phyloP scores from a whole-genome alignment of 2,329 filamentous ascomycete species.

The Aspergillus sp. region DNA sequence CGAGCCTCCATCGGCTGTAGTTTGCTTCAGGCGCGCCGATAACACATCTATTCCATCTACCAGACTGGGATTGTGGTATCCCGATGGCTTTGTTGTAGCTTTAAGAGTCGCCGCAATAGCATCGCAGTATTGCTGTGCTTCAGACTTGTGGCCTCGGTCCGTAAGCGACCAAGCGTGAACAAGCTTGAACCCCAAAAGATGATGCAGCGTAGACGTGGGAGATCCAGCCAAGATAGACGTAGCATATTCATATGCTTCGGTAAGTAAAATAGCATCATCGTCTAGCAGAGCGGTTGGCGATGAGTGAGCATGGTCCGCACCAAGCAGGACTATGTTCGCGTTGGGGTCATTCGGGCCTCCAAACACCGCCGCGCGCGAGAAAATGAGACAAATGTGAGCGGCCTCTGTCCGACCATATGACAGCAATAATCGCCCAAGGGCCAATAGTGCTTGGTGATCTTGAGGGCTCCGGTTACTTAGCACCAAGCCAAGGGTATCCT shows the following conservation, averaged over 20 bases:
- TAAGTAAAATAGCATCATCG: constrained; percentile 85
- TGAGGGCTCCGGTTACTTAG: constrained; percentile 82
- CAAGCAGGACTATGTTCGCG: constrained; percentile 77
- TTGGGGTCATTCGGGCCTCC: constrained; percentile 80
- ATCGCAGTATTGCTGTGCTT: constrained; percentile 91
- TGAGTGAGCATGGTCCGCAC: constrained; percentile 74
- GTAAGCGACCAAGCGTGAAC: constrained; percentile 82
- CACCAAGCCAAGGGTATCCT: constrained; percentile 81
- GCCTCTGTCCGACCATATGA: constrained; percentile 88
- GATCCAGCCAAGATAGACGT: constrained; percentile 67
- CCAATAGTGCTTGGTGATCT: constrained; percentile 73
- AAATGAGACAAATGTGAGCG: constrained; percentile 90
- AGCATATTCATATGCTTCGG: constrained; percentile 92
- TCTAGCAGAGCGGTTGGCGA: constrained; percentile 74
- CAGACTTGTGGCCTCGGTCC: constrained; percentile 76
- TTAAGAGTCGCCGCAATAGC: constrained; percentile 73
- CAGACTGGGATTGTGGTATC: constrained; percentile 78
- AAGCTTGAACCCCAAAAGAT: constrained; percentile 88
- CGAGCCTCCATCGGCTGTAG: constrained; percentile 76
- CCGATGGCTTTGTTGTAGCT: constrained; percentile 77
- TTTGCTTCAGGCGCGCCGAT: constrained; percentile 76
- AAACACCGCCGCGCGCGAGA: constrained; percentile 73
- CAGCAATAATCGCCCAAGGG: constrained; percentile 77
- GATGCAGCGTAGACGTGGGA: constrained; percentile 64
- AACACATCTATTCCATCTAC: constrained; percentile 80